phyloP scores from a whole-genome alignment of 192 early-diverging fungal species.

The Oehlia diaphana region DNA sequence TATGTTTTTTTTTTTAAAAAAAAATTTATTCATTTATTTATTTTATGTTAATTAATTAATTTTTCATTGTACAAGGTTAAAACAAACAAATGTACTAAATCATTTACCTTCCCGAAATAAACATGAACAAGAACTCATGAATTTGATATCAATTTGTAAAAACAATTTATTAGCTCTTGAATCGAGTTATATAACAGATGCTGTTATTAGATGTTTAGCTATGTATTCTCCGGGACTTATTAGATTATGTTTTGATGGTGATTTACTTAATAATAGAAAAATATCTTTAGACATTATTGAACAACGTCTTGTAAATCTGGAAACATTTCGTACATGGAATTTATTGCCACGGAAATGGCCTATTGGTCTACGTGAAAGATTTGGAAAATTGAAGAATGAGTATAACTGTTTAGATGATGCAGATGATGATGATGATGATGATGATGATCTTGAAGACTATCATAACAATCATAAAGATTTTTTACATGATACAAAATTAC shows the following conservation, averaged over 20 bases:
- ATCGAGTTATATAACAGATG: background rate
- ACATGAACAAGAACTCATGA: conserved; percentile 6
- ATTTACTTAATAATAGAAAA: conserved; percentile 3
- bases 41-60: background rate
- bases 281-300: background rate
- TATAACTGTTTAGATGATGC: conserved; percentile 1
- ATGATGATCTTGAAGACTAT: background rate
- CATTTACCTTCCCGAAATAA: conserved; percentile 2
- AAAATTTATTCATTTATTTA: background rate
- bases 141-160: conserved; percentile 2
- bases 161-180: conserved; percentile 7
- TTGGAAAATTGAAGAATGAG: background rate
- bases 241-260: conserved; percentile 3
- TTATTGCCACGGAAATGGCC: background rate
- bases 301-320: background rate
- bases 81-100: background rate
- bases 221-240: background rate
- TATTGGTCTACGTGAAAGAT: background rate
- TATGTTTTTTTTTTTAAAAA: background rate
- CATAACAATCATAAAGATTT: background rate
- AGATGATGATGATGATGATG: background rate
- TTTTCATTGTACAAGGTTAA: conserved; percentile 1
- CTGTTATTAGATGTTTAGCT: background rate
- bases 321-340: conserved; percentile 3
- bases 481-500: background rate